Evolutionary conservation across 2,329 filamentous ascomycete species (phyloP), one percentile per base, ranked within the genome.

Genomic region (Curvularia hawaiiensis): DNA sequence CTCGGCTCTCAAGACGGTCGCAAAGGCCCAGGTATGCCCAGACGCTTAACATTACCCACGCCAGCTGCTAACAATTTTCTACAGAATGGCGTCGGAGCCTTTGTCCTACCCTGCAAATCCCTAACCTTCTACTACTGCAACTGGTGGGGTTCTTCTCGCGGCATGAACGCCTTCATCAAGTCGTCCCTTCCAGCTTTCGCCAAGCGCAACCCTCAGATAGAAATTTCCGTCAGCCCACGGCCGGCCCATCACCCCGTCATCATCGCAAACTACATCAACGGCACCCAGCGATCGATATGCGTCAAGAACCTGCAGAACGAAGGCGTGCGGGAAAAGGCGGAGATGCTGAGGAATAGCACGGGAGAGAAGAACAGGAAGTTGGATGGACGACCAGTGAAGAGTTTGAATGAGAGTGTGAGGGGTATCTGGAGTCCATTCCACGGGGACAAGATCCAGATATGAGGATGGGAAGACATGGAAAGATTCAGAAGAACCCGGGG

Each of bases 71-170:
- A 66, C 10, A 46, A 20, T 20, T 54, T 52, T 20, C 54, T 52
- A 6, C 71, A 98, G 93, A 98, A 99, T 82, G 95, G 95, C 84
- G 84, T 98, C 67, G 94, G 94, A 72, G 91, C 93, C 76, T 98
- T 98, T 83, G 91, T 99, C 79, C 86, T 97, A 57, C 94, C 97
- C 82, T 99, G 95, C 87, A 96, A 92, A 83, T 90, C 89, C 75
- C 83, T 99, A 77, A 91, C 97, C 77, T 91, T 99, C 74, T 91
- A 96, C 81, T 99, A 97, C 82, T 98, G 95, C 83, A 92, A 98
- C 84, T 93, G 90, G 86, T 91, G 90, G 56, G 95, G 93, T 62
- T 96, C 91, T 77, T 98, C 94, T 38, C 87, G 82, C 72, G 95
- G 95, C 74, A 97, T 98, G 92, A 95, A 96, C 71, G 80, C 87